Base-by-base conservation (phyloP, 805 yeast species). In the Blastobotrys peoriensis region DNA sequence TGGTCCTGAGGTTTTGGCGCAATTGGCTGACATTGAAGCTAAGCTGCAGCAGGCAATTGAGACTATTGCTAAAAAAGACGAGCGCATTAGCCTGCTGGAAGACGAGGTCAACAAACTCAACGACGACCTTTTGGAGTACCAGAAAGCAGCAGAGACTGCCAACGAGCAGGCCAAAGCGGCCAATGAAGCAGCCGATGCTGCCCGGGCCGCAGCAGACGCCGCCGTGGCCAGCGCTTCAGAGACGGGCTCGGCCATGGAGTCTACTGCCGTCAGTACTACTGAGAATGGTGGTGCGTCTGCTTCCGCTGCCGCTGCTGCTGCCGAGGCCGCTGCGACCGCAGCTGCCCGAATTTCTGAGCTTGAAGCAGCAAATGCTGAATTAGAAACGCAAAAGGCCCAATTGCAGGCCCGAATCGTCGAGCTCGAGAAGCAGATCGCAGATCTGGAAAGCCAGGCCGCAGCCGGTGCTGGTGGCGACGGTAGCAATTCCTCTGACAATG, bases 1-100 rank as follows among this genome's bases (percentile, higher is more conserved):
- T 27, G 13, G n/a, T 10, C 33, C 10, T 10, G 30, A 25, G 8
- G 13, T 25, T 13, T 25, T 13, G 10, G 13, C 30, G 8, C 30
- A 25, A 13, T 25, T 25, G 13, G 30, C 30, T 13, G 30, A 25
- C 13, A 25, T 13, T 8, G 30, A 25, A n/a, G 37, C 17, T 8
- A 34, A 34, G 37, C 37, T 16, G 13, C 20, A 16, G 37, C 10
- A 8, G 10, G 30, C 30, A 8, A 8, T 25, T 25, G 16, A 18
- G n/a, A 18, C 16, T 16, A 8, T 21, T 33, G 50, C 40, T 10
- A 47, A 38, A 4, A 59, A 53, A 39, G 53, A 52, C 42, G 55
- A 43, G 36, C 52, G 59, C n/a, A 52, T 54, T 18, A 56, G 55
- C 28, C 59, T 61, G n/a, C 61, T 61, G 33, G 66, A 65, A 18